Percentiles rank a stretch among this genome's conserved stretches.
phyloP scores from a whole-genome alignment of 768 basidiomycete species.

The Coprinopsis strossmayeri region DNA sequence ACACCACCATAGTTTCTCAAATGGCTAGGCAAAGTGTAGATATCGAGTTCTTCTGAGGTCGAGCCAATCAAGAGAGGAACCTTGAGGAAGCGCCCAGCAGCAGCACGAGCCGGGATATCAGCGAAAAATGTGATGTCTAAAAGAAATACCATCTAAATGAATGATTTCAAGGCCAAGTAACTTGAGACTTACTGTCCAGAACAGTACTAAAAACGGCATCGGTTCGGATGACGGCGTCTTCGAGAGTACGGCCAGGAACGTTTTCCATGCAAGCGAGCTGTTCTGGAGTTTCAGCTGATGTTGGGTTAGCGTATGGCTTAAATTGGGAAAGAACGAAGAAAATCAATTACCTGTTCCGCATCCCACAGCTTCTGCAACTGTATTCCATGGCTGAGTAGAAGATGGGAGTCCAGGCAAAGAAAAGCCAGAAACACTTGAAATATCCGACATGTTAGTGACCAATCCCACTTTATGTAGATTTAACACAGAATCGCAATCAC shows the following conservation, averaged over 20 bases:
- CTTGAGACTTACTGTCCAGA: constrained; percentile 20
- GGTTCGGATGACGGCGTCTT: constrained; percentile 23
- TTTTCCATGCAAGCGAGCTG: constrained; percentile 30
- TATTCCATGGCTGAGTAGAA: constrained; percentile 29
- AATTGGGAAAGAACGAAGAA: not conserved
- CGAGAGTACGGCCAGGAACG: constrained; percentile 22
- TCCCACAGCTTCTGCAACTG: constrained; percentile 22
- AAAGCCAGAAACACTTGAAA: too few relatives aligned
- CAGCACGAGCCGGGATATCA: constrained; percentile 10
- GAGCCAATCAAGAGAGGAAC: constrained; percentile 25
- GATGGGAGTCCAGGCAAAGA: too few relatives aligned
- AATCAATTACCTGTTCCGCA: constrained; percentile 23
- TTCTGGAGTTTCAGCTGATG: constrained; percentile 14
- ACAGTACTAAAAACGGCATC: constrained; percentile 18
- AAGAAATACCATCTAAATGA: not conserved
- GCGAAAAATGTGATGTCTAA: not conserved
- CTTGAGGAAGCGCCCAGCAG: constrained; percentile 22
- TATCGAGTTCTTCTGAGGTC: constrained; percentile 25
- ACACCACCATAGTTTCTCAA: too few relatives aligned
- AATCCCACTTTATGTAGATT: too few relatives aligned
- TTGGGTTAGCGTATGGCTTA: not conserved
- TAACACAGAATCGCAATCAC: not conserved
- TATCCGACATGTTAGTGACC: too few relatives aligned
- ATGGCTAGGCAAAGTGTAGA: too few relatives aligned
- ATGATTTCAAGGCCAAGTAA: not conserved